These are phyloP conservation scores for Stipa capillata DNA, from an alignment of 176 grass and related monocot genomes.

Conservation along the genomic window DNA sequence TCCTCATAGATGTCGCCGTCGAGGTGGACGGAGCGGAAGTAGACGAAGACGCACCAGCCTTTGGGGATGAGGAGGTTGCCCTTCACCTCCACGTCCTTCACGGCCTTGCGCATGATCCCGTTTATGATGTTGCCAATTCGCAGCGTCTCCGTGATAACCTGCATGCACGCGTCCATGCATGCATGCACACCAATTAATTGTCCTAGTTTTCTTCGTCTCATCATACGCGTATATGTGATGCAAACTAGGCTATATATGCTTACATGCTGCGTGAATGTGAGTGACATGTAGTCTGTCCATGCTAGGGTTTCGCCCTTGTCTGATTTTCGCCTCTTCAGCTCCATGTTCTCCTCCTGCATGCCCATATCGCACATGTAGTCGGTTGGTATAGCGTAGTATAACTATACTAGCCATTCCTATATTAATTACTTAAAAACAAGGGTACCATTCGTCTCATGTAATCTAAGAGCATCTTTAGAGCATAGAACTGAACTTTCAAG, in stretches of 20 bases:
- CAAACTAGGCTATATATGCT: no score
- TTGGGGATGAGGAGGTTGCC: conserved; percentile 54
- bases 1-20: conserved; percentile 40
- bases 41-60: conserved; percentile 75
- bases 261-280: conserved; percentile 80
- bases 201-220: background rate
- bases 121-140: conserved; percentile 75
- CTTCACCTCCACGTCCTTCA: conserved; percentile 55
- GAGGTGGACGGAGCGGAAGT: conserved; percentile 78
- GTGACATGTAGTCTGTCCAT: conserved; percentile 80
- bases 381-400: background rate
- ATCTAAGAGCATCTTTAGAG: no score
- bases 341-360: conserved; percentile 67
- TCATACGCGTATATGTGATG: no score
- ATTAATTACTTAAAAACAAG: background rate
- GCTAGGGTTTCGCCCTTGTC: conserved; percentile 22
- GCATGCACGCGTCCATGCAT: no score
- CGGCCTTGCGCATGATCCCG: conserved; percentile 81
- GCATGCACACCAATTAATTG: background rate
- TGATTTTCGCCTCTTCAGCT: conserved; percentile 44
- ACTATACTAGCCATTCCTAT: no score
- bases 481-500: no score
- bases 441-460: background rate
- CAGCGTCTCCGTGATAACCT: conserved; percentile 75
- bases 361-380: background rate